Evolutionary conservation across 208 protist species (phyloP), one percentile per base, ranked within the genome.

Genomic region (Crithidia expoeki): DNA sequence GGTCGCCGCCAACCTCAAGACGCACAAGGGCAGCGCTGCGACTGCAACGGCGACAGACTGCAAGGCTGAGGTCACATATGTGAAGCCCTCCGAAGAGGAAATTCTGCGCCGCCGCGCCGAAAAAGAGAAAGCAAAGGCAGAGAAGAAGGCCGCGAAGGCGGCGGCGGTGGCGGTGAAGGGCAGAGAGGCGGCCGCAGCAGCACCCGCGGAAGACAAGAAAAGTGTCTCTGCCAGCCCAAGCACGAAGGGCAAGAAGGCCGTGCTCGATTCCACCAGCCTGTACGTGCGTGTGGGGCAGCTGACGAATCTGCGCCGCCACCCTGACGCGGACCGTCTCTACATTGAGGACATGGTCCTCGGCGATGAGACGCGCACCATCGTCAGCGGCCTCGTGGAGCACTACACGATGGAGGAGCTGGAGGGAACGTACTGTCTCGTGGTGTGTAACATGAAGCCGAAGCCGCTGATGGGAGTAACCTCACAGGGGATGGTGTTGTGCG

Each of bases 371-470:
- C 90, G 95, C 62, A 98, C 88, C 28, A 93, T 98, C 53, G 89
- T 97, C 59, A 95, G 84, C 69, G 96, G 96, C 34, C 80, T 98
- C 2, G 93, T 96, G 17, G 85, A 88, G 38, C 72, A 96, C 75
- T 92, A 96, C 72, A 76, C 57, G 4, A 27, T 42, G 0, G 88
- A 94, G 60, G 81, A 98, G 59, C 50, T 98, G 40, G 72, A 94
- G 68, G 82, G 81, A 52, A 80, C 58, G 11, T 68, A 88, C 12
- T 95, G 96, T 23, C 67, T 97, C 10, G 84, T 96, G 7, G 68
- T 98, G n/a, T 97, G 91, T 75, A 98, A 98, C 72, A 90, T 98
- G 76, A 98, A 98, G 78, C 93, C 97, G 11, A 91, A 81, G 59
- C 78, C 93, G 40, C 81, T 98, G 46, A 88, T 89, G 71, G 96